Base-by-base conservation (phyloP, 768 basidiomycete genomes). In the Boletellus ananas region DNA sequence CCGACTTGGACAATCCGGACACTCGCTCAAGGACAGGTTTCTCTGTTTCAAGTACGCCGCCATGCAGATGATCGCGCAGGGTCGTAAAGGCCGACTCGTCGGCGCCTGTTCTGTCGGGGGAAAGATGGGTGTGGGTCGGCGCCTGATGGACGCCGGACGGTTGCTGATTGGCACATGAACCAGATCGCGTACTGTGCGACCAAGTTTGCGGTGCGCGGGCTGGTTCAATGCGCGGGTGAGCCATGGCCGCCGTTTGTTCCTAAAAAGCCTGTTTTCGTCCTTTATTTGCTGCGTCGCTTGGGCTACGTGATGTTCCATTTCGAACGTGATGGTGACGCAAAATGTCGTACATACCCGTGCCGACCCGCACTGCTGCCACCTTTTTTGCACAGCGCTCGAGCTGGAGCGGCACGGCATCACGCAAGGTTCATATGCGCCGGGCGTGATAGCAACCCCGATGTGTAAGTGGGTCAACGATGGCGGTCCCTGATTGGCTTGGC, bases 401-500 rank as follows among this genome's bases (percentile, higher is more conserved):
- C 58, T 62, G 27, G 60, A 54, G 29, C 43, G 54, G 17, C 44
- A 64, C 49, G 49, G 45, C 6, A 67, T 67, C 49, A 64, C 57
- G 7, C 65, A 59, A 13, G 60, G 65, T 57, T 55, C 68, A 47
- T 69, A 56, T 57, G 59, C 69, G 25, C 67, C 67, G 16, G 58
- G 56, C 11, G 45, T 50, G 31, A 62, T 70, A 13, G 43, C 49
- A 39, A 72, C 70, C 16, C 16, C 42, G 14, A 61, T 66, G 57
- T 7, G 55, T 49, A 51, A 54, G 63, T 52, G 23, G 23, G 23
- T 25, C 23, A 25, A 25, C 5, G 7, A 25, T 25, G 23, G 23
- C 23, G 23, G 23, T 25, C 4, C 23, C 23, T 25, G 23, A 25
- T 25, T 4, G 23, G 23, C 23, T 25, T 25, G 23, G 23, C 23